Conservation (phyloP, 768 basidiomycete species). For the Mycena capillaripes region DNA sequence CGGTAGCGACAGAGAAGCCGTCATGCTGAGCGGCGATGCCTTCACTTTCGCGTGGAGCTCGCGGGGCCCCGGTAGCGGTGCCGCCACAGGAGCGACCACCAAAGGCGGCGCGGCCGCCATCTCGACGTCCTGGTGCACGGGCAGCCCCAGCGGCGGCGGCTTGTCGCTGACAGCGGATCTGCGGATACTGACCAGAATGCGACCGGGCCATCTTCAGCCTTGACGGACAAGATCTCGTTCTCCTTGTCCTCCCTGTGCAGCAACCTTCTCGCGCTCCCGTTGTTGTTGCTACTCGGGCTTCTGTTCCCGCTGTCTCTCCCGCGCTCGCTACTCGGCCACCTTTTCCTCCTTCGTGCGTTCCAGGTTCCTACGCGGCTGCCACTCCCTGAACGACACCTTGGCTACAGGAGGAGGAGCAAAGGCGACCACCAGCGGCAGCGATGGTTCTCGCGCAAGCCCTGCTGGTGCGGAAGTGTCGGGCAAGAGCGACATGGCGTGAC, state of each 20-base stretch:
- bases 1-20: too few relatives aligned
- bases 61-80: too few relatives aligned
- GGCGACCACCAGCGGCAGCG: not conserved
- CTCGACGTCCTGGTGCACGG: constrained; percentile 6
- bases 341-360: constrained; percentile 3
- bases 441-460: constrained; percentile 8
- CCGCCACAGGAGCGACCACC: not conserved
- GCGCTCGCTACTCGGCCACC: too few relatives aligned
- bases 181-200: constrained; percentile 18
- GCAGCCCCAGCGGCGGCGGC: not conserved
- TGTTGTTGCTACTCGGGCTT: not conserved
- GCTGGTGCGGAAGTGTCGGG: too few relatives aligned
- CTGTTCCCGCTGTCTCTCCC: too few relatives aligned
- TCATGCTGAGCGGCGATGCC: too few relatives aligned
- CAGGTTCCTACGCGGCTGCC: constrained; percentile 10
- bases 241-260: constrained; percentile 24
- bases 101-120: constrained; percentile 1
- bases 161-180: constrained; percentile 16
- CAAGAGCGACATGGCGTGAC: too few relatives aligned
- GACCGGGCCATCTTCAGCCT: constrained; percentile 24
- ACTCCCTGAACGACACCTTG: constrained; percentile 20
- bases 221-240: constrained; percentile 5
- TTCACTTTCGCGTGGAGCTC: not conserved
- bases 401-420: constrained; percentile 3
- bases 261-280: constrained; percentile 10